Evolutionary conservation across 2,329 filamentous ascomycete genomes (phyloP), one percentile per base, ranked within the genome.

Genomic region (Pseudocercospora macadamiae): DNA sequence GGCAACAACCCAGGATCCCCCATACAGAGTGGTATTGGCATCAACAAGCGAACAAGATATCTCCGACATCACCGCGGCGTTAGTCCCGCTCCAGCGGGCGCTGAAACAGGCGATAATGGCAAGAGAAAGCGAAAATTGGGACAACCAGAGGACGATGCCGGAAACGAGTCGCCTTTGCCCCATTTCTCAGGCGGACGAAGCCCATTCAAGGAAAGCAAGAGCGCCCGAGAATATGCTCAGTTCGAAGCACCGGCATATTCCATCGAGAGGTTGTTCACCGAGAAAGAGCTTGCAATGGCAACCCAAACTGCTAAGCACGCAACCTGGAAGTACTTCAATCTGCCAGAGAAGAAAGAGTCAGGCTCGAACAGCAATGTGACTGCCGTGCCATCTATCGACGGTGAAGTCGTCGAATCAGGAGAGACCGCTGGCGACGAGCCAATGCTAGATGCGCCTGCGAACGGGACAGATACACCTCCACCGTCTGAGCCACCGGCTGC

Each of bases 231-330:
- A 48, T 79, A 82, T 49, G 76, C 81, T 45, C 84, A 88, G 63
- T 83, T 83, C 65, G 80, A 83, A 62, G 81, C 83, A 6, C 78
- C 84, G 1, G 77, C 81, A 3, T 87, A 86, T 73, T 86, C 83
- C 6, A 80, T 88, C 57, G 81, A 87, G 56, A 80, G 82, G n/a
- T 77, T 88, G 14, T 88, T 88, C 69, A 88, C 84, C 2, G 85
- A 88, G 61, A 88, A 87, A 74, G 86, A 88, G 71, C 79, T 88
- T 54, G 81, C 81, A 52, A 77, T 84, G 70, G 83, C 85, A 55
- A 85, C 84, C 60, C 86, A 86, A 65, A 80, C 82, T 45, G 86
- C 86, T 2, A 83, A 85, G 51, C 77, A 83, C 26, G 85, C 84
- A 4, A 82, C 86, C 0, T 79, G 82, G 36, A 73, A 80, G 60